Conservation (phyloP, 805 yeast species). For the Ogataea ganodermae region DNA sequence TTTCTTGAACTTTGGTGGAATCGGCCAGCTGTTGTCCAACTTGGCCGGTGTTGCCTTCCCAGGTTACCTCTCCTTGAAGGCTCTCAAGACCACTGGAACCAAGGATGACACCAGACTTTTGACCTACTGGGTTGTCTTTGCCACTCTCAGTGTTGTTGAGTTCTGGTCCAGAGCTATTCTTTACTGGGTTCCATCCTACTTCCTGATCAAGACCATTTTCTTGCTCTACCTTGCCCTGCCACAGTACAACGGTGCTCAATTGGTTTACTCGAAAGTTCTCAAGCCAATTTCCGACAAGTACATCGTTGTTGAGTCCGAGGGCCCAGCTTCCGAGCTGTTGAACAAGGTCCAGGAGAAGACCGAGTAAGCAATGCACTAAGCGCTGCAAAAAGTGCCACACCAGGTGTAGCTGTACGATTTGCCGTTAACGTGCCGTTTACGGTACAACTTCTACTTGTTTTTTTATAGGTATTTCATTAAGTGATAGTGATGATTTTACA, state of each 20-base stretch:
- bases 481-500: too few species aligned
- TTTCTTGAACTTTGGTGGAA: slow-evolving; percentile 88
- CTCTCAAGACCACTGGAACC: slow-evolving; percentile 68
- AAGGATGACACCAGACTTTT: slow-evolving; percentile 85
- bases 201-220: slow-evolving; percentile 86
- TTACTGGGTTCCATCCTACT: slow-evolving; percentile 96
- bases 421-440: too few species aligned
- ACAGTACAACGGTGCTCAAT: slow-evolving; percentile 78
- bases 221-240: slow-evolving; percentile 90
- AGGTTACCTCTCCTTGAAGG: slow-evolving; percentile 82
- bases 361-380: slow-evolving; percentile 25
- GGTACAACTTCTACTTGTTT: background rate
- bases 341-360: slow-evolving; percentile 51
- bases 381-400: background rate
- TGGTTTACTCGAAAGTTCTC: slow-evolving; percentile 65
- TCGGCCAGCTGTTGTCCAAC: slow-evolving; percentile 92
- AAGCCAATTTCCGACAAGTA: slow-evolving; percentile 61
- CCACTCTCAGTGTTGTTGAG: slow-evolving; percentile 85
- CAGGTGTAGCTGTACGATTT: too few species aligned
- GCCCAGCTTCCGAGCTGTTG: slow-evolving; percentile 41
- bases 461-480: background rate
- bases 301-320: slow-evolving; percentile 28
- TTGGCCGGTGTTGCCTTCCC: slow-evolving; percentile 90
- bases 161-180: slow-evolving; percentile 93
- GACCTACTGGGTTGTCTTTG: slow-evolving; percentile 98